Base-by-base conservation (phyloP, 2,329 filamentous ascomycete genomes). In the Aspergillus oerlinghausenensis region DNA sequence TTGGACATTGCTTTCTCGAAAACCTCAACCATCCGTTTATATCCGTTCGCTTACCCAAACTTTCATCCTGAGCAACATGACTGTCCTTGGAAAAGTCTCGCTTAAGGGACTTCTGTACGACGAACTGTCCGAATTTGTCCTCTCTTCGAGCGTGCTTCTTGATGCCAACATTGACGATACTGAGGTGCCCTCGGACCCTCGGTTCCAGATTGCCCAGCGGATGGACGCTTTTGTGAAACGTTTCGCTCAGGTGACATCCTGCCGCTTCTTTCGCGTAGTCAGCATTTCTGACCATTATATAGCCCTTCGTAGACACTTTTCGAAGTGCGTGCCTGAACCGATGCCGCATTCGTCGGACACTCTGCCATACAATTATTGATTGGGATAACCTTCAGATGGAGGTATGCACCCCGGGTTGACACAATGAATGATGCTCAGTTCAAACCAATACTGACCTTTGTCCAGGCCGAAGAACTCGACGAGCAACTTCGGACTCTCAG, bases 311-410 rank as follows among this genome's bases (percentile, higher is more conserved):
- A 19, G 92, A 97, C 63, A 82, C 95, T 17, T 87, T 94, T 66
- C 85, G 92, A 50, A 88, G 89, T 7, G 80, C 94, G 19, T 96
- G 92, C 66, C 90, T 97, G 70, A 99, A 97, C 68, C 82, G 92
- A 52, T 95, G 91, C 69, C 88, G 94, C 2, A 85, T 96, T 45
- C 85, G 94, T n/a, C 85, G 94, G 38, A 92, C 88, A n/a, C 81
- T 99, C 8, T 92, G 87, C 59, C 93, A 97, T 69, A 84, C 88
- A 14, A 85, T 96, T 38, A 78, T 85, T 2, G 88, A 93, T 58
- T 95, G 92, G 87, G 92, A 97, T 66, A 82, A 84, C 52, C 79
- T 97, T 2, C 92, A 97, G 73, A 79, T 84, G 8, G 90, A 96
- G 66, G 88, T 89, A 65, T 59, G 68, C 52, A 38, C 7, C 10